Evolutionary conservation across 2,329 filamentous ascomycete genomes (phyloP), one percentile per base, ranked within the genome.

Genomic region (Xylariaceae sp.): DNA sequence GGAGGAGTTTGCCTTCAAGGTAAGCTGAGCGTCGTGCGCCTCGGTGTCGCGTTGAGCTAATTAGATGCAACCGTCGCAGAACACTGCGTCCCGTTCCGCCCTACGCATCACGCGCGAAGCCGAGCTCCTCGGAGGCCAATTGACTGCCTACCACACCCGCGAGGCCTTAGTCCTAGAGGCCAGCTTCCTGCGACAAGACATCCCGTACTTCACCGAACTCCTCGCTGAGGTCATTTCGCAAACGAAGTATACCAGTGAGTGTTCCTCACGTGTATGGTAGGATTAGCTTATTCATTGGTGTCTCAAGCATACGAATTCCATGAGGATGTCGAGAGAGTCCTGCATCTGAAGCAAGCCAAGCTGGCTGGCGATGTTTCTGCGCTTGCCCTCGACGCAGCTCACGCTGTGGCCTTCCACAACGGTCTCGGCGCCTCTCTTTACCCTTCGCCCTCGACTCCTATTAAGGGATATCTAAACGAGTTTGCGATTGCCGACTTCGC

Each of bases 1-100:
- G 52, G 85, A 92, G 72, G 85, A 88, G 65, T 98, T 94, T 72
- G 90, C 94, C 51, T 98, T 96, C 81, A 94, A 94, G 86, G 92
- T 88, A 65, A 47, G 50, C 41, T 56, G 13, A 14, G n/a, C n/a
- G n/a, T n/a, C 68, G 41, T 44, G 38, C 31, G 31, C 36, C 68
- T 41, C 29, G 31, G 38, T 42, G 39, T 32, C 21, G 34, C 41
- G 42, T 46, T 56, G 61, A 71, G 69, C 69, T 75, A 72, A 74
- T 69, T 68, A 68, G 43, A 41, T 59, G 59, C 50, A 53, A 46
- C 50, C 38, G 16, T 47, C 52, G 47, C 59, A 90, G 84, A 88
- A 83, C 74, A 98, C 92, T 57, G 67, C 81, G 54, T 85, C 84
- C 69, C 83, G 92, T 66, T 92, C 89, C 52, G 87, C 87, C 43